A percentile compares a stretch with the other conserved stretches of the same genome.
phyloP scores from a whole-genome alignment of 257 asterid genomes.

The Pogostemon cablin region DNA sequence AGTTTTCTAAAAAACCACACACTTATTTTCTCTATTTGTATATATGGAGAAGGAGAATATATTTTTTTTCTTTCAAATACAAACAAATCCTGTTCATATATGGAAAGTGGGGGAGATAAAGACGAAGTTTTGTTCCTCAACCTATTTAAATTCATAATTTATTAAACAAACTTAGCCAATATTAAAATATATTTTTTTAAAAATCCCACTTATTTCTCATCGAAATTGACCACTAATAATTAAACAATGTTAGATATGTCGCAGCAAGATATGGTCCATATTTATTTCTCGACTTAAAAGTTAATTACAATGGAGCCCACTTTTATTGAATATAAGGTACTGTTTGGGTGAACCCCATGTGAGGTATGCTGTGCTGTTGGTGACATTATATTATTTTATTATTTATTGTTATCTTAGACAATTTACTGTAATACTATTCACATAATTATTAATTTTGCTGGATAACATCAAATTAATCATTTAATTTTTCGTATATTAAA shows the following conservation, averaged over 20 bases:
- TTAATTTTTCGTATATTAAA: neutral
- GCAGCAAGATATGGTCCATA: conserved; percentile 18
- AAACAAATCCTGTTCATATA: too few relatives aligned
- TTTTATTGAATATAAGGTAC: neutral
- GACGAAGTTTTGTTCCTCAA: neutral
- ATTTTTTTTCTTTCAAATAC: too few relatives aligned
- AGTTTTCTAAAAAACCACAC: too few relatives aligned
- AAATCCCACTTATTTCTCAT: neutral
- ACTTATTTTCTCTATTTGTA: too few relatives aligned
- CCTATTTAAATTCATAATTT: neutral
- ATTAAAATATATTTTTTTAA: neutral
- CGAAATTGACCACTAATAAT: conserved; percentile 21
- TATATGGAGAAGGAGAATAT: too few relatives aligned
- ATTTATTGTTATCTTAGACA: too few relatives aligned
- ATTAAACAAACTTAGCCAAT: conserved; percentile 4
- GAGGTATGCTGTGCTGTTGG: neutral
- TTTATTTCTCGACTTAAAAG: neutral
- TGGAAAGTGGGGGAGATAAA: neutral
- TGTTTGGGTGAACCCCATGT: conserved; percentile 3
- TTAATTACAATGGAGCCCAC: conserved; percentile 3
- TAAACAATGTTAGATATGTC: neutral
- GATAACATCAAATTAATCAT: neutral
- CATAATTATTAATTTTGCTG: neutral
- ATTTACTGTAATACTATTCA: too few relatives aligned
- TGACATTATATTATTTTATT: too few relatives aligned